Base-by-base conservation (phyloP, 2,329 filamentous ascomycete species). In the Aspergillus alliaceus region DNA sequence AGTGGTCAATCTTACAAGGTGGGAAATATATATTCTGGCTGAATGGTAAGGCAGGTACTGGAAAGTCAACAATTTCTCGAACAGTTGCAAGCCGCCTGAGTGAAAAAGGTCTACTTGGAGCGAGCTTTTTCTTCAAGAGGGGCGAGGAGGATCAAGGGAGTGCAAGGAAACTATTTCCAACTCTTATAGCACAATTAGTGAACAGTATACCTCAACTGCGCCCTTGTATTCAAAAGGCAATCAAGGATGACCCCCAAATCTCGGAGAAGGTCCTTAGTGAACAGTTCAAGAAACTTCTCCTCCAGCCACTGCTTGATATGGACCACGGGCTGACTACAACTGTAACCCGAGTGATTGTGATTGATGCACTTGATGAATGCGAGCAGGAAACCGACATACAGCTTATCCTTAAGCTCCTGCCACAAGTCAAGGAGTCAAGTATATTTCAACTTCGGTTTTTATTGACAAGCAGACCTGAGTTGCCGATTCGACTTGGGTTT, bases 151-250 rank as follows among this genome's bases (percentile, higher is more conserved):
- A 20, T 72, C 74, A 35, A 35, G 34, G 4, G 74, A 80, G 68
- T 40, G 69, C 72, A 2, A 60, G 59, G 6, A 70, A 65, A 44
- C 67, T 82, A 34, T 71, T 82, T 22, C 65, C 76, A 0, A 80
- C 77, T 0, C 64, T 69, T 12, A 27, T 24, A 9, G 49, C 24
- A 2, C 65, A 66, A 47, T 27, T 82, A 27, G 71, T 73, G 0
- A n/a, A 24, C 0, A 62, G 59, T 20, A 37, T 11, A 2, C 40
- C 20, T 32, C 27, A 47, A 9, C 12, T 54, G 22, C n/a, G 3
- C 1, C n/a, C 56, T 37, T 37, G 31, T 14, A 40, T 71, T 3
- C 32, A 44, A 35, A 53, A 65, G n/a, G 60, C 61, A 27, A 53
- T 74, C 54, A 29, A 61, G 1, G 18, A 58, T 11, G 61, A 70